Conservation (phyloP, 2,329 filamentous ascomycete genomes). For the Alternaria dauci region DNA sequence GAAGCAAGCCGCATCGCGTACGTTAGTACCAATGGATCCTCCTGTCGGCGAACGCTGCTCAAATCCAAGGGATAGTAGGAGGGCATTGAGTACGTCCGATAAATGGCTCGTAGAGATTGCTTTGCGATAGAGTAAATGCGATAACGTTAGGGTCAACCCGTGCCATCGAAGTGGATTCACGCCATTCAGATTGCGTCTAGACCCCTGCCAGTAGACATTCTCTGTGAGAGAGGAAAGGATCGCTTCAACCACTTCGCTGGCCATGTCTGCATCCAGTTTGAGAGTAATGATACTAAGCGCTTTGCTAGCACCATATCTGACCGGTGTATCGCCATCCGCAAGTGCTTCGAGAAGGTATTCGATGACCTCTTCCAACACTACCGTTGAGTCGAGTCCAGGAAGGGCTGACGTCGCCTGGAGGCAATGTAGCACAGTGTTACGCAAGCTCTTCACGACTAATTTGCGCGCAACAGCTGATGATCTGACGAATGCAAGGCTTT, state of each 20-base stretch:
- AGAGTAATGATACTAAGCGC: constrained; percentile 86
- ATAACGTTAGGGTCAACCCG: constrained; percentile 85
- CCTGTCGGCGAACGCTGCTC: constrained; percentile 88
- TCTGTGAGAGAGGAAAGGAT: constrained; percentile 75
- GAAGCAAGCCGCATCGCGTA: constrained; percentile 94
- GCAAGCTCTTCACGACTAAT: constrained; percentile 82
- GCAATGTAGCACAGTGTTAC: constrained; percentile 74
- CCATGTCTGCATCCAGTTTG: constrained; percentile 81
- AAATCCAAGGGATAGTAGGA: constrained; percentile 83
- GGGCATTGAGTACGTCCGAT: constrained; percentile 75
- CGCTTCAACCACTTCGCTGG: constrained; percentile 84
- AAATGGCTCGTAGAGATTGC: constrained; percentile 78
- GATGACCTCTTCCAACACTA: constrained; percentile 76
- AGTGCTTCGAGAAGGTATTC: constrained; percentile 80
- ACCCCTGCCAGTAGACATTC: constrained; percentile 66
- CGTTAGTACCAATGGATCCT: constrained; percentile 85
- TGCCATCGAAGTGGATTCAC: constrained; percentile 91
- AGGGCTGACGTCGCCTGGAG: constrained; percentile 55
- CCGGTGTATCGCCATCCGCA: constrained; percentile 88
- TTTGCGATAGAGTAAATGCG: constrained; percentile 84
- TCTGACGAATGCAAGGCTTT: constrained; percentile 64
- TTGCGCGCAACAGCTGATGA: constrained; percentile 84
- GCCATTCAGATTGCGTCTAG: constrained; percentile 70
- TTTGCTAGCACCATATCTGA: constrained; percentile 90
- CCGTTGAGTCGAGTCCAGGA: constrained; percentile 49